phyloP scores from a whole-genome alignment of 768 basidiomycete genomes.

The Suillus subluteus region DNA sequence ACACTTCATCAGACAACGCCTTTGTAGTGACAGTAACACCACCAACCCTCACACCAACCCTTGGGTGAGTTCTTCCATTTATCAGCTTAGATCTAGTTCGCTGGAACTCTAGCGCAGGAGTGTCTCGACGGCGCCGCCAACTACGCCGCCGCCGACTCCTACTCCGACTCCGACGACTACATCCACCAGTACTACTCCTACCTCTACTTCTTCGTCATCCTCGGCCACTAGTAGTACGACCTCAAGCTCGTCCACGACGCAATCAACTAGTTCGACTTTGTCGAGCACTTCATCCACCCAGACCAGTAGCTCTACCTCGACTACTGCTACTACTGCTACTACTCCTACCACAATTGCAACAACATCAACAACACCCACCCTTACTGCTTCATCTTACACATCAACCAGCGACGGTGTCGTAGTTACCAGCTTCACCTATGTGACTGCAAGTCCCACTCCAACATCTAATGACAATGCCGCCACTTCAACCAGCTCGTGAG shows the following conservation, averaged over 20 bases:
- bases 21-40: background rate
- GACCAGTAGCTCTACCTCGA: background rate
- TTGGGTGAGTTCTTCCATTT: conserved; percentile 16
- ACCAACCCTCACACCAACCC: fast-evolving
- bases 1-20: background rate
- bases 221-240: conserved; percentile 1
- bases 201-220: conserved; percentile 1
- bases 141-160: background rate
- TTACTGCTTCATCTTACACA: conserved; percentile 7
- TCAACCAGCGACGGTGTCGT: conserved; percentile 4
- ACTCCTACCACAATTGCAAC: background rate
- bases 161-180: background rate
- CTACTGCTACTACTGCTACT: background rate
- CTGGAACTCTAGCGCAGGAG: background rate
- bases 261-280: background rate
- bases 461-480: background rate
- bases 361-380: background rate
- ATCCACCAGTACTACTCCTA: background rate
- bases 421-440: background rate
- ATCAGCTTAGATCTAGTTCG: background rate
- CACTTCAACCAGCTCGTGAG: conserved; percentile 28
- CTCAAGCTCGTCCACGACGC: conserved; percentile 1
- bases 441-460: conserved; percentile 3
- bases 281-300: background rate
- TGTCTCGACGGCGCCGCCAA: background rate